phyloP scores from a whole-genome alignment of 306 rosid species.

The Morella rubra region DNA sequence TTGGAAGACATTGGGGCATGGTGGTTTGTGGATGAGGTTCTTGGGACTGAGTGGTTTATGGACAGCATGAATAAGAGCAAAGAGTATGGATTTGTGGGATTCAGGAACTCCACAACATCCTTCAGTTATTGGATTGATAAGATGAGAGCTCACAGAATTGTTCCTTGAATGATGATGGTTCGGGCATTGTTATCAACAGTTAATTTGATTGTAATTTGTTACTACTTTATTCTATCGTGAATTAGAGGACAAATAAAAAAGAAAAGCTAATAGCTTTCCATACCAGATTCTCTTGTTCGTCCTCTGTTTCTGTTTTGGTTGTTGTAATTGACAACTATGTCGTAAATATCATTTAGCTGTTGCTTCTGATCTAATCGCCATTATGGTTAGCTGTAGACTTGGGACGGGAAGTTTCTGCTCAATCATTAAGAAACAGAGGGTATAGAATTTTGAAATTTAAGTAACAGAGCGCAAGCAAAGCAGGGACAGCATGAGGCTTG shows the following conservation, averaged over 20 bases:
- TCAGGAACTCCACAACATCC: conserved; percentile 65
- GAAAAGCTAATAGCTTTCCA: background rate
- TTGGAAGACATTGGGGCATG: conserved; percentile 53
- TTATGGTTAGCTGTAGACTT: background rate
- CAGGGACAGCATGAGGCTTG: background rate
- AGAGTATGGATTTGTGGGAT: conserved; percentile 71
- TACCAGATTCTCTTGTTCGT: background rate
- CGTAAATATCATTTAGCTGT: background rate
- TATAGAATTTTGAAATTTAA: background rate
- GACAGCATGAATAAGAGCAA: conserved; percentile 69
- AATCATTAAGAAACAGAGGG: background rate
- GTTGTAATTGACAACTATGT: background rate
- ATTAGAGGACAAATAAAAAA: background rate
- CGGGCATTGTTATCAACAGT: background rate
- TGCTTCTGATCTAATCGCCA: background rate
- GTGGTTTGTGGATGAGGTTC: conserved; percentile 49
- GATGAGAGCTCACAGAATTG: conserved; percentile 30
- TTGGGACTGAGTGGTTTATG: conserved; percentile 1
- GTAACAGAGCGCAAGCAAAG: too few species aligned
- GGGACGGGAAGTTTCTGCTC: background rate
- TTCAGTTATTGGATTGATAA: conserved; percentile 56
- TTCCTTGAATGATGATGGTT: background rate
- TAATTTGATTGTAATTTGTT: background rate
- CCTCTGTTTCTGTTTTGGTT: background rate
- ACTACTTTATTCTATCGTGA: background rate